Base-by-base conservation (phyloP, 805 yeast genomes). In the Pichia sporocuriosa region DNA sequence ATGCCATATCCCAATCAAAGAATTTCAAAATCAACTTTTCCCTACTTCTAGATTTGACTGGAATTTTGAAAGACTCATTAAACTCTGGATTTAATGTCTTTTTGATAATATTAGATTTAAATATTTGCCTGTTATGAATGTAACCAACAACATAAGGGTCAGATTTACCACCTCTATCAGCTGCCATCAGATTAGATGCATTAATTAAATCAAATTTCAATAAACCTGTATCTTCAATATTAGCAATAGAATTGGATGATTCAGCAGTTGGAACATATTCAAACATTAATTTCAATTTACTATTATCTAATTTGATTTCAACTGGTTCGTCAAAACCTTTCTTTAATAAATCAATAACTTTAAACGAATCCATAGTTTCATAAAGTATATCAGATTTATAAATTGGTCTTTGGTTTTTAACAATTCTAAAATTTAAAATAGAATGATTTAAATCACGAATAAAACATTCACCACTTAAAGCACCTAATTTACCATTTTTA, bases 1-100 rank as follows among this genome's bases (percentile, higher is more conserved):
- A 89, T 20, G 88, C 73, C 56, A 81, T 69, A 61, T 84, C 93
- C 90, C 90, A 84, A 59, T 84, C 93, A 53, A 63, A 74, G 15
- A 80, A 76, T 34, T 70, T 72, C 20, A 80, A 50, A 26, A 59
- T 47, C 23, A 82, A 57, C 15, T 63, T 52, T 21, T 73, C 65
- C 55, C 83, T 72, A 2, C 78, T 64, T 59, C 86, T 75, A 0
- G 93, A 81, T 28, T 74, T 69, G 44, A 84, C 59, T 4, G 84
- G 79, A 50, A 86, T 61, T 4, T 68, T 69, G 20, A 75, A 66
- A 7, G 65, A 59, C 52, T 85, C 93, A 57, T 85, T 80, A 89
- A 93, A 88, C 10, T 69, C 71, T 15, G 95, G 95, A 42, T 76
- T 68, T 50, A 84, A 65, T 0, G 84, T 76, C 57, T 77, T 83